Evolutionary conservation across 2,329 filamentous ascomycete species (phyloP).

Genomic region (Thielaviopsis populi): DNA sequence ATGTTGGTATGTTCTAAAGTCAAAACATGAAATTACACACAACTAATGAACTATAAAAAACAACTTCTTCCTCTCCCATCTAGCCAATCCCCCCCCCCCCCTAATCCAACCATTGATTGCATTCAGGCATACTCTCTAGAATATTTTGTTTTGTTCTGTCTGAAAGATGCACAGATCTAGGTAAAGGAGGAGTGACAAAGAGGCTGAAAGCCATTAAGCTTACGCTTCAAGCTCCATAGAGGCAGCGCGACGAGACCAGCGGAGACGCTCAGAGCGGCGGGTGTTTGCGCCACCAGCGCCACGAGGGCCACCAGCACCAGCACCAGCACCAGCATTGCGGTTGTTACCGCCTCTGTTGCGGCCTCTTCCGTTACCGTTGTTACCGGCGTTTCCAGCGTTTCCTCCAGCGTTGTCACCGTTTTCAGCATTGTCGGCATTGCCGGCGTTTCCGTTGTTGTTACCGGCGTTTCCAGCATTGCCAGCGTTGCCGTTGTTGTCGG

Average conservation of each 20-base stretch:
- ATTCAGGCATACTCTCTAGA: not conserved
- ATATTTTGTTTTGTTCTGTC: not conserved
- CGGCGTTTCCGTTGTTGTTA: not conserved
- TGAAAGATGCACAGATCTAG: not conserved
- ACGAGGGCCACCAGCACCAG: not conserved
- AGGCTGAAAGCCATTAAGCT: not conserved
- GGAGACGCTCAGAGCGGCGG: slow-evolving; percentile 12
- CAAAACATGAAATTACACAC: not conserved
- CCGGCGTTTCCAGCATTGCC: not conserved
- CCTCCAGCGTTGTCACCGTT: not conserved
- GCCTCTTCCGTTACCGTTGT: not conserved
- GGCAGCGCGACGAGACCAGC: slow-evolving; percentile 12
- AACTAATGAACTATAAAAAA: not conserved
- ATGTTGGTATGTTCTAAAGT: not conserved
- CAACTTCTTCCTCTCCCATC: not conserved
- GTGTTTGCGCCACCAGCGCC: not conserved
- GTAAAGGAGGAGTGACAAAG: not conserved
- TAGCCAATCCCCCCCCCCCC: not conserved
- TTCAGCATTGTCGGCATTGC: not conserved
- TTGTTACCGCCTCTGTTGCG: not conserved
- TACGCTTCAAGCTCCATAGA: slow-evolving; percentile 6
- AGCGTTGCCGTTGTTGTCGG: not conserved
- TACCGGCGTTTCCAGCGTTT: slow-evolving; percentile 8
- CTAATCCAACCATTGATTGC: not conserved
- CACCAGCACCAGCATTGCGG: not conserved